Base-by-base conservation (phyloP, 225 moss, liverwort and hornwort genomes). In the Pleurozium schreberi region DNA sequence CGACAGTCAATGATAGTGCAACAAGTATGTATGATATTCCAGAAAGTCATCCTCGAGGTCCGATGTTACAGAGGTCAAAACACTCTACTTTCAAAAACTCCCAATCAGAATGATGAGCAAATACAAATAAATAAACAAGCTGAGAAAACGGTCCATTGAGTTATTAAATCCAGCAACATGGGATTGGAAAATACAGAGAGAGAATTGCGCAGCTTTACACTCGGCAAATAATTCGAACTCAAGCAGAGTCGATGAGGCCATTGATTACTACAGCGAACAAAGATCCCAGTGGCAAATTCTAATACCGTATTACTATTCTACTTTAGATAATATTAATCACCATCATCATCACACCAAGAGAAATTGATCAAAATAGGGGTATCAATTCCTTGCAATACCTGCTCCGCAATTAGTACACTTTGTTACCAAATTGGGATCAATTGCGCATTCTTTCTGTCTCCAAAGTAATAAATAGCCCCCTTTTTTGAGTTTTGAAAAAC, bases 141-240 rank as follows among this genome's bases (percentile, higher is more conserved):
- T 78, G 60, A 55, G 80, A n/a, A 59, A 67, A 66, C 53, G n/a
- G 31, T 62, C 67, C 30, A 89, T 84, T 84, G 27, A 80, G 84
- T 88, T 88, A 70, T 87, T 84, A 82, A 64, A 82, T 82, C 69
- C 75, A 63, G 62, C 43, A 69, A 45, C 36, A 40, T 53, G 70
- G 70, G 61, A 61, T 84, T 78, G 88, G 80, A 86, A 63, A 88
- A 55, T 88, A 81, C 87, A 87, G 34, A 50, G 84, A 50, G 84
- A 85, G 38, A 89, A 82, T 38, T 82, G 76, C 59, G 89, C 66
- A 84, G 82, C 76, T 89, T 89, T 91, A 91, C 89, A 91, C 87
- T 89, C 92, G 57, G 65, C 87, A 65, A 79, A 82, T 43, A 57
- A 87, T 59, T 81, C 43, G 42, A 77, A 84, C 91, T 80, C 74